Base-by-base conservation (phyloP, 306 rosid genomes). In the Erythrophleum fordii region DNA sequence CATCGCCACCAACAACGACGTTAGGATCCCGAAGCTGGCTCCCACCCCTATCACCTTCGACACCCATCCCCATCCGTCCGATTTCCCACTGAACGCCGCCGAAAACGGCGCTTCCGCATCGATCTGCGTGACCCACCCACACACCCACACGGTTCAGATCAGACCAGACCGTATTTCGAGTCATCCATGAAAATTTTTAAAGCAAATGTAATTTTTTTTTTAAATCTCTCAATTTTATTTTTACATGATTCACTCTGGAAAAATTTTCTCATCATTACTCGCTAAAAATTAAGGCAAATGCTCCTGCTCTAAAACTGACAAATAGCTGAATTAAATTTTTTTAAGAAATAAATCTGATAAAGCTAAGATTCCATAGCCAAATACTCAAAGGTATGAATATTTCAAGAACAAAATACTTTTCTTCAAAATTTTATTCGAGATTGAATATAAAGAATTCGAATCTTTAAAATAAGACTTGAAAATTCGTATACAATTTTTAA, bases 1-100 rank as follows among this genome's bases (percentile, higher is more conserved):
- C 99, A 95, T 95, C 73, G 99, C 89, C 82, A 95, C 97, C 87
- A 95, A 51, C 92, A 95, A 76, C 48, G 99, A 93, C 88, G 97
- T 92, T 78, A 95, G 42, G 66, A 95, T 93, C 75, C 73, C 99
- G 12, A 95, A 88, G 48, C 97, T 68, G 2, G 73, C 73, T 5
- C 73, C 97, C 83, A 78, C 89, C 0, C 97, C 97, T 78, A 93
- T 89, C 76, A 93, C 97, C 60, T 84, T 82, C 49, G 97, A 86
- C 75, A 81, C 97, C 97, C 99, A 95, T 55, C 88, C 87, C 97
- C 92, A 89, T 16, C 97, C 90, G 76, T 89, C 86, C 58, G 87
- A 80, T 82, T 67, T 81, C 45, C 88, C 92, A 0, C 77, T 77
- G 67, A 91, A 91, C 67, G 97, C 97, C 58, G 86, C 95, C 67